These are phyloP conservation scores for Pulveroboletus frians DNA, from an alignment of 768 basidiomycete species.

Conservation along the genomic window DNA sequence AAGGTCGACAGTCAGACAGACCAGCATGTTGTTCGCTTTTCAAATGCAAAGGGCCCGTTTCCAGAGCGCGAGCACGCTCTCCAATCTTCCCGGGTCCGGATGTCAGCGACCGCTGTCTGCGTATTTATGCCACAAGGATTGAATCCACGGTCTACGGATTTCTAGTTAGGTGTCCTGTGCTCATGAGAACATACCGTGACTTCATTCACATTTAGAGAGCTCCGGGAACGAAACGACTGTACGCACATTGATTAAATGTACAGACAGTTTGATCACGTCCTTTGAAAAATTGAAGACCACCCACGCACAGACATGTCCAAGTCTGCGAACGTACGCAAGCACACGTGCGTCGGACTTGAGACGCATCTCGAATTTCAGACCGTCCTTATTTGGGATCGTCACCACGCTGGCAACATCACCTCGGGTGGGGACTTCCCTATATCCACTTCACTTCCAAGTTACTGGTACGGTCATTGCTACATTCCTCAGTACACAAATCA, in stretches of 20 bases:
- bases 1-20: too few relatives aligned
- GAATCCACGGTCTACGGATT: not conserved
- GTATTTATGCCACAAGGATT: slow-evolving; percentile 8
- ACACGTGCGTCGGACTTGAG: slow-evolving; percentile 42
- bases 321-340: slow-evolving; percentile 49
- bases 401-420: too few relatives aligned
- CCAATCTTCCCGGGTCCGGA: slow-evolving; percentile 11
- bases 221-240: too few relatives aligned
- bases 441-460: too few relatives aligned
- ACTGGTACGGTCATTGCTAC: too few relatives aligned
- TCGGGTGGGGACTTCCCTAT: too few relatives aligned
- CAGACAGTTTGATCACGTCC: slow-evolving; percentile 18
- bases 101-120: slow-evolving; percentile 8
- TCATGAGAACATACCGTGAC: too few relatives aligned
- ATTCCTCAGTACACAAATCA: too few relatives aligned
- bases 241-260: too few relatives aligned
- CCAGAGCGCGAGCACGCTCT: slow-evolving; percentile 61
- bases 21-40: slow-evolving; percentile 50
- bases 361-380: slow-evolving; percentile 52
- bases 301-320: slow-evolving; percentile 31
- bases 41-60: slow-evolving; percentile 48
- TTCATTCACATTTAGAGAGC: too few relatives aligned
- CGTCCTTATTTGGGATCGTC: too few relatives aligned
- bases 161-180: too few relatives aligned
- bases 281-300: slow-evolving; percentile 47